Percentiles rank a stretch among this genome's conserved stretches.
Conservation (phyloP, 441 rosid genomes). For the Iberis amara region DNA sequence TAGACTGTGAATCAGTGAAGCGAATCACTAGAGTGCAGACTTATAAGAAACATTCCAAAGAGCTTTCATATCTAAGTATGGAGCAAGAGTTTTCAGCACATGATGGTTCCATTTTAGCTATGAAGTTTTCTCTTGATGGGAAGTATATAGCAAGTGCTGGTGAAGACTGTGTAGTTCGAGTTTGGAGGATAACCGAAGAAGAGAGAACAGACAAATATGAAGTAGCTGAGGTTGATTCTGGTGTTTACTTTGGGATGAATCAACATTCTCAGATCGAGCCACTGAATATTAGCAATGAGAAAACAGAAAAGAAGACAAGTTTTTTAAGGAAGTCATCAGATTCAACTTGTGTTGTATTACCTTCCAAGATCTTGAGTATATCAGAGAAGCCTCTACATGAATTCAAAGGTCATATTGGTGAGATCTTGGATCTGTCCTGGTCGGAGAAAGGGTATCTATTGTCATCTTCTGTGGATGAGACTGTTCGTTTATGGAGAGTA, state of each 20-base stretch:
- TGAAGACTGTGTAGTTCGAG: conserved; percentile 64
- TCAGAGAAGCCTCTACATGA: conserved; percentile 71
- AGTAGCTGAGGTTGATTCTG: conserved; percentile 48
- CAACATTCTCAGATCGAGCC: conserved; percentile 41
- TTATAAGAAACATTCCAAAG: conserved; percentile 49
- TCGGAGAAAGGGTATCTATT: conserved; percentile 57
- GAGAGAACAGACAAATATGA: conserved; percentile 42
- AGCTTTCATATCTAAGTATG: conserved; percentile 52
- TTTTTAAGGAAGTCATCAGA: conserved; percentile 43
- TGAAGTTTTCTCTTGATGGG: conserved; percentile 85
- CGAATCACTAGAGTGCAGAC: conserved; percentile 45
- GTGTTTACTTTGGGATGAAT: conserved; percentile 59
- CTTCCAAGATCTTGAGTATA: conserved; percentile 59
- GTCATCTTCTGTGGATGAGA: conserved; percentile 53
- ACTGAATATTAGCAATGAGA: conserved; percentile 31
- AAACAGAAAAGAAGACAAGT: conserved; percentile 31
- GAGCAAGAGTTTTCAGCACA: conserved; percentile 74
- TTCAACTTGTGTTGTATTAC: conserved; percentile 66
- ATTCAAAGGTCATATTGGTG: conserved; percentile 61
- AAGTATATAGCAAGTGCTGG: conserved; percentile 70
- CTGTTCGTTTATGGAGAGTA: conserved; percentile 61
- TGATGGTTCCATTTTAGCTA: conserved; percentile 58
- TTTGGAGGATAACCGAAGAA: conserved; percentile 70
- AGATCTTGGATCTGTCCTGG: conserved; percentile 82
- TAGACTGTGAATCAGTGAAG: conserved; percentile 28